These are phyloP conservation scores for Malus hybrid DNA, from an alignment of 331 rosid genomes.

Conservation along the genomic window DNA sequence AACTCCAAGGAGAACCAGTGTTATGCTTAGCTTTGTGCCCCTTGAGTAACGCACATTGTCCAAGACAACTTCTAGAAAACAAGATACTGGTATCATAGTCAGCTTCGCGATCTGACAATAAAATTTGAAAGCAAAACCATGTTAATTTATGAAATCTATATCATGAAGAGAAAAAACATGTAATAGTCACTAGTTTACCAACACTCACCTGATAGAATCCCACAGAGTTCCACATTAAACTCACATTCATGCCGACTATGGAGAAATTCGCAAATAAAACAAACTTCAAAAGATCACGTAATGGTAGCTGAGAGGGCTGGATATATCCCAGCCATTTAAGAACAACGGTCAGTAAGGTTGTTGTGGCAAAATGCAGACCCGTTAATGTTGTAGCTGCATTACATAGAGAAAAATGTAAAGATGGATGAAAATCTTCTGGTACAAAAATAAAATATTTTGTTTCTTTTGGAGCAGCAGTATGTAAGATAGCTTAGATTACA, in stretches of 20 bases:
- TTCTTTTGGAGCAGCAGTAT: neutral
- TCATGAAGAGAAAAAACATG: neutral
- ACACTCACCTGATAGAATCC: conserved; percentile 87
- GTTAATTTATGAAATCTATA: conserved; percentile 4
- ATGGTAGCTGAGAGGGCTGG: conserved; percentile 66
- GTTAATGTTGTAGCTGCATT: conserved; percentile 90
- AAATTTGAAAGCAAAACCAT: conserved; percentile 8
- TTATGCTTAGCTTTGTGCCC: conserved; percentile 80
- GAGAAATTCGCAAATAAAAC: conserved; percentile 88
- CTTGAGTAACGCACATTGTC: conserved; percentile 84
- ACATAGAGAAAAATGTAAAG: conserved; percentile 16
- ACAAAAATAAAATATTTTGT: neutral
- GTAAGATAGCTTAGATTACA: too few relatives aligned
- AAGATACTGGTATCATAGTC: conserved; percentile 96
- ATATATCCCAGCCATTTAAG: conserved; percentile 79
- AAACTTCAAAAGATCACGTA: conserved; percentile 71
- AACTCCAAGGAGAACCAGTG: conserved; percentile 81
- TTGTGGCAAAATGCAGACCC: conserved; percentile 85
- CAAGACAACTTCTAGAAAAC: conserved; percentile 81
- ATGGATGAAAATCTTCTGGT: conserved; percentile 3
- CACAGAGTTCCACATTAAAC: conserved; percentile 98
- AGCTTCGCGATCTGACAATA: conserved; percentile 79
- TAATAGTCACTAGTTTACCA: conserved; percentile 1
- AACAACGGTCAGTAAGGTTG: conserved; percentile 66
- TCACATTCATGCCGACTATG: conserved; percentile 92